phyloP scores from a whole-genome alignment of 805 yeast genomes.

The Kurtzmaniella cleridarum region DNA sequence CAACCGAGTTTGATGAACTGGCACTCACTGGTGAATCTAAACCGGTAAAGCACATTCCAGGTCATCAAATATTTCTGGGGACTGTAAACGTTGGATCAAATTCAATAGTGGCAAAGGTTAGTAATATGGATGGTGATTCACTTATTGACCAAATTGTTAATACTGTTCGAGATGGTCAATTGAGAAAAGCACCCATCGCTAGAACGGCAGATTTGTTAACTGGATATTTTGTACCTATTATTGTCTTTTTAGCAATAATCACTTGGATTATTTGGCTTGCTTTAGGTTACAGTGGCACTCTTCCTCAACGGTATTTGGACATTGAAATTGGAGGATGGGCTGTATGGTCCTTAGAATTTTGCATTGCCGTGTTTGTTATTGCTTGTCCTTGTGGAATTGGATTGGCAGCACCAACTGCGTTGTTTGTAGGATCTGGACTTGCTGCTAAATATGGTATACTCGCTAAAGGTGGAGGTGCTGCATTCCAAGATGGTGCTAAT shows the following conservation, averaged over 20 bases:
- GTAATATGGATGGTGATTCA: conserved; percentile 58
- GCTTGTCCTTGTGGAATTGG: conserved; percentile 89
- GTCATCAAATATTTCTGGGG: conserved; percentile 70
- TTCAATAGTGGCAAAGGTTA: conserved; percentile 49
- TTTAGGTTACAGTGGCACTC: conserved; percentile 47
- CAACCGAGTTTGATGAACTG: conserved; percentile 52
- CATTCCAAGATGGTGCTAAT: conserved; percentile 70
- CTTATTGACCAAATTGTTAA: conserved; percentile 64
- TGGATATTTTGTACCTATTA: conserved; percentile 68
- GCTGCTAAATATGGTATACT: conserved; percentile 75
- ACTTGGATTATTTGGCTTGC: conserved; percentile 70
- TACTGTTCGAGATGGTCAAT: conserved; percentile 69
- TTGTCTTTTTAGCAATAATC: conserved; percentile 50
- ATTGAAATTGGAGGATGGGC: conserved; percentile 70
- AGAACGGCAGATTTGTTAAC: conserved; percentile 64
- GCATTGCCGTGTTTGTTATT: conserved; percentile 74
- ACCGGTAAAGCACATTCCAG: conserved; percentile 51
- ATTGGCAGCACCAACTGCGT: conserved; percentile 78
- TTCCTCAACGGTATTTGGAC: conserved; percentile 55
- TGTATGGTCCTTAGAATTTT: conserved; percentile 72
- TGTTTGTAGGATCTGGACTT: conserved; percentile 73
- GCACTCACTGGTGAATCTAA: conserved; percentile 58
- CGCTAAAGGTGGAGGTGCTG: conserved; percentile 78
- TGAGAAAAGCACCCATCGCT: conserved; percentile 69
- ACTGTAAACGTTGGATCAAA: conserved; percentile 59